Evolutionary conservation across 2,329 filamentous ascomycete species (phyloP).

Genomic region (Westerdykella ornata): DNA sequence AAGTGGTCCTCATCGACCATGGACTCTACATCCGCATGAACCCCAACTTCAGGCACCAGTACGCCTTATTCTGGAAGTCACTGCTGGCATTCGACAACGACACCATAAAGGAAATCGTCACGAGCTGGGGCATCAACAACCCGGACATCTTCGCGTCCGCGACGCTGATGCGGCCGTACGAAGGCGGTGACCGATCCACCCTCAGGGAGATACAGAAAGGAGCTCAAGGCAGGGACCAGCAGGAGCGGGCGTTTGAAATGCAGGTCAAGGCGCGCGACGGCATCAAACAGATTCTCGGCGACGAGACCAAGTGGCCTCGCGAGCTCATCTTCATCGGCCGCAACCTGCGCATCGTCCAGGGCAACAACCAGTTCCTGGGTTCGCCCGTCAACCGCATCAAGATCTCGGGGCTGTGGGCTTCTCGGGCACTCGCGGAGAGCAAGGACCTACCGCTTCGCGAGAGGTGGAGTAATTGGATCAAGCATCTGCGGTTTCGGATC

Average conservation of each 20-base stretch:
- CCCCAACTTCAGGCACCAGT: slow-evolving; percentile 75
- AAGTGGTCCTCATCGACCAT: slow-evolving; percentile 94
- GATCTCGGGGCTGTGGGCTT: slow-evolving; percentile 88
- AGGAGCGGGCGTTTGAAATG: slow-evolving; percentile 65
- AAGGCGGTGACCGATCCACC: slow-evolving; percentile 69
- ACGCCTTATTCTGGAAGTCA: slow-evolving; percentile 86
- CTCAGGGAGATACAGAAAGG: slow-evolving; percentile 52
- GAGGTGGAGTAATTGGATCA: slow-evolving; percentile 62
- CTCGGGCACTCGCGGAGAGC: slow-evolving; percentile 71
- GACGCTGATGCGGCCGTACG: slow-evolving; percentile 83
- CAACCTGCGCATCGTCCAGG: slow-evolving; percentile 88
- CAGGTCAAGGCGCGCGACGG: slow-evolving; percentile 64
- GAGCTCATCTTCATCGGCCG: slow-evolving; percentile 89
- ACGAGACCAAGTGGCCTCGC: slow-evolving; percentile 82
- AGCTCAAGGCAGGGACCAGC: slow-evolving; percentile 49
- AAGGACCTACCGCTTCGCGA: slow-evolving; percentile 56
- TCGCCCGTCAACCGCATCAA: slow-evolving; percentile 87
- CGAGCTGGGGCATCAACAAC: slow-evolving; percentile 79
- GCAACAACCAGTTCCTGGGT: slow-evolving; percentile 85
- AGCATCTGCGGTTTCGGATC: slow-evolving; percentile 73
- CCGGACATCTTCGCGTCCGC: slow-evolving; percentile 87
- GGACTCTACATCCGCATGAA: slow-evolving; percentile 92
- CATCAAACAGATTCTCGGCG: slow-evolving; percentile 72
- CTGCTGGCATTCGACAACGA: slow-evolving; percentile 89
- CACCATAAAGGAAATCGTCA: slow-evolving; percentile 65